Base-by-base conservation (phyloP, 2,329 filamentous ascomycete genomes). In the Trichophaea hybrida region DNA sequence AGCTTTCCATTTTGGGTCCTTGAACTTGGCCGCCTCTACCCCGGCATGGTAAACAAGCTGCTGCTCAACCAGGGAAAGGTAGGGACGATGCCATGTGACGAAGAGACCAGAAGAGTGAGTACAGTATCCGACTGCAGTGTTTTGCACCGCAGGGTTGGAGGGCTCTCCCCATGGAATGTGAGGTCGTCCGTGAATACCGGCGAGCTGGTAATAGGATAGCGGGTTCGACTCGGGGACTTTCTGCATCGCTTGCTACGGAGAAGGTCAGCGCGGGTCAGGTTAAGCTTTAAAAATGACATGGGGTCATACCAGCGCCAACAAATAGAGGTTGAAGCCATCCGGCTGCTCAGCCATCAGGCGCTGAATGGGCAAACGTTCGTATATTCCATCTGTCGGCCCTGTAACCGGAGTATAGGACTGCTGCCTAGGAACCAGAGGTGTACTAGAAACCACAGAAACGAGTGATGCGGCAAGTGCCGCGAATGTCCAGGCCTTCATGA, bases 121-220 rank as follows among this genome's bases (percentile, higher is more conserved):
- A 70, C 88, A 94, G 70, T 89, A 94, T 54, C 87, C 88, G 13
- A 78, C 75, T 15, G 34, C 64, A 61, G n/a, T 66, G 46, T 66
- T 61, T 6, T 64, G 62, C 43, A 75, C 73, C 59, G 76, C 74
- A 60, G 78, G 8, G 0, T 74, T 77, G 17, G 72, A 74, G 10
- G 15, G 31, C 34, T 50, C 43, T 68, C 82, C 78, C 80, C 81
- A 85, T 1, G 76, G 68, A 13, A 72, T 70, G 64, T 75, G 81
- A 1, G 88, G 88, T 62, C 84, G 82, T 15, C 88, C 88, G 71
- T 94, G 88, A 66, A 94, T 87, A 86, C 88, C 86, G 61, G 85
- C 79, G 67, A 94, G 78, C 68, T 87, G 81, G 72, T 89, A 94
- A 75, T 82, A 93, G 44, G 87, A 91, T 34, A 64, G 51, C 38